A percentile compares a stretch with the other conserved stretches of the same genome.
phyloP scores from a whole-genome alignment of 2,329 filamentous ascomycete species.

The Hypoxylon sp. region DNA sequence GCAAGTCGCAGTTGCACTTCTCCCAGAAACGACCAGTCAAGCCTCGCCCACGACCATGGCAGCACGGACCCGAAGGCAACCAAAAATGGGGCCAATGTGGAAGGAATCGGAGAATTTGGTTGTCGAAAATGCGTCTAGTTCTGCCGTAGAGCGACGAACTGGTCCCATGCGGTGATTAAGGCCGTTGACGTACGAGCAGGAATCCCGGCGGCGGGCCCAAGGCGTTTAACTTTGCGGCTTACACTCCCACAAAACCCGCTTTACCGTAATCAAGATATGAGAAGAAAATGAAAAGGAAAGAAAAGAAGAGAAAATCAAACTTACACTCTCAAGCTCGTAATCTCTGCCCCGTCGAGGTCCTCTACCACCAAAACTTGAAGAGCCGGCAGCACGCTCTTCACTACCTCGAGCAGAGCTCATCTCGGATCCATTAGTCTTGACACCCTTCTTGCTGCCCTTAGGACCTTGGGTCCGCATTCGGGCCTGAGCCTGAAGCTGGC shows the following conservation, averaged over 20 bases:
- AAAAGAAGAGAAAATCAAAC: slow-evolving; percentile 54
- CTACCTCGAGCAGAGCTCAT: slow-evolving; percentile 78
- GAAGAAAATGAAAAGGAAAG: slow-evolving; percentile 42
- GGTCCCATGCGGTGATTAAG: not conserved
- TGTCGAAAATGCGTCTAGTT: not conserved
- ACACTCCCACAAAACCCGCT: slow-evolving; percentile 11
- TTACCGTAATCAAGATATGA: slow-evolving; percentile 11
- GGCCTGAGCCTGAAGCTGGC: slow-evolving; percentile 76
- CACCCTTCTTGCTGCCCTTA: slow-evolving; percentile 69
- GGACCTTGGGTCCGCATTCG: slow-evolving; percentile 50
- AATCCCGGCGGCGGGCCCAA: slow-evolving; percentile 16
- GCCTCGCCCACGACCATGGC: not conserved
- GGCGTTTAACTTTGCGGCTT: slow-evolving; percentile 10
- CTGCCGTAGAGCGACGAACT: slow-evolving; percentile 7
- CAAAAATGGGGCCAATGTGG: not conserved
- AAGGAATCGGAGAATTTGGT: not conserved
- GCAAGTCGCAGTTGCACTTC: not conserved
- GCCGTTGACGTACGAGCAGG: not conserved
- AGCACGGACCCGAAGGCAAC: not conserved
- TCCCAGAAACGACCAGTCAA: not conserved
- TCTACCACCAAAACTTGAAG: slow-evolving; percentile 72
- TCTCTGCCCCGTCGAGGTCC: slow-evolving; percentile 83
- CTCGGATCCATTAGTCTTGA: slow-evolving; percentile 66
- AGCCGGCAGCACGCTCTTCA: slow-evolving; percentile 79
- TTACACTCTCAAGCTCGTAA: slow-evolving; percentile 85